Evolutionary conservation across 2,329 filamentous ascomycete species (phyloP).

Genomic region (Cercospora brassicicola): DNA sequence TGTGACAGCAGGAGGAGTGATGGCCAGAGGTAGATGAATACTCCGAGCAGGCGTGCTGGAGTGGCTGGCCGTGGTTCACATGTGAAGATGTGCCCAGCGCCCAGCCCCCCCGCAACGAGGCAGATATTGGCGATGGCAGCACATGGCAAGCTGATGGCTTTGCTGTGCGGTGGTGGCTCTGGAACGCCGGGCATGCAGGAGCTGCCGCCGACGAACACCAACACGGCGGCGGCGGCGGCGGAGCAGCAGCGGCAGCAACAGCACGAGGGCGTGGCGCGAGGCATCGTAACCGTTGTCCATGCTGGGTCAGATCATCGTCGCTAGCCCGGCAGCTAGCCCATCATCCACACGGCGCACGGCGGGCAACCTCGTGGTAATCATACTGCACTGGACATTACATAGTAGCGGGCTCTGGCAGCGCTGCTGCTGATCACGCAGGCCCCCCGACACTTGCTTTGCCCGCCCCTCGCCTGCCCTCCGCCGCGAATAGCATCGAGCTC

Average conservation of each 20-base stretch:
- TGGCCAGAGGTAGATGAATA: neutral
- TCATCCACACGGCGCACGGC: neutral
- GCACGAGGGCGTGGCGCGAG: neutral
- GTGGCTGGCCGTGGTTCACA: neutral
- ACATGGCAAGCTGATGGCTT: neutral
- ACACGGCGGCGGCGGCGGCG: neutral
- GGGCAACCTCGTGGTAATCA: neutral
- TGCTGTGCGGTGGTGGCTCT: neutral
- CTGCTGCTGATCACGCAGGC: neutral
- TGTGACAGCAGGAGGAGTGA: neutral
- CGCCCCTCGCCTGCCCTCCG: constrained; percentile 2
- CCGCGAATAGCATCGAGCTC: constrained; percentile 3
- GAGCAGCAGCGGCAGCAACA: neutral
- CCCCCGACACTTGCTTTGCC: neutral
- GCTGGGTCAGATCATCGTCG: neutral
- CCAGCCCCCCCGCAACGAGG: neutral
- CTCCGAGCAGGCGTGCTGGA: neutral
- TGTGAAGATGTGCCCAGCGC: neutral
- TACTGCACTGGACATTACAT: neutral
- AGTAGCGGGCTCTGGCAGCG: neutral
- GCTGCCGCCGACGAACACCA: neutral
- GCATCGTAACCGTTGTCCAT: neutral
- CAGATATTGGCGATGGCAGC: neutral
- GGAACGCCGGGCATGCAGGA: neutral
- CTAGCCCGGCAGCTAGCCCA: neutral